Percentiles rank a stretch among this genome's conserved stretches.
Evolutionary conservation across 345 rosid genomes (phyloP).

Genomic region (Microcos paniculata): DNA sequence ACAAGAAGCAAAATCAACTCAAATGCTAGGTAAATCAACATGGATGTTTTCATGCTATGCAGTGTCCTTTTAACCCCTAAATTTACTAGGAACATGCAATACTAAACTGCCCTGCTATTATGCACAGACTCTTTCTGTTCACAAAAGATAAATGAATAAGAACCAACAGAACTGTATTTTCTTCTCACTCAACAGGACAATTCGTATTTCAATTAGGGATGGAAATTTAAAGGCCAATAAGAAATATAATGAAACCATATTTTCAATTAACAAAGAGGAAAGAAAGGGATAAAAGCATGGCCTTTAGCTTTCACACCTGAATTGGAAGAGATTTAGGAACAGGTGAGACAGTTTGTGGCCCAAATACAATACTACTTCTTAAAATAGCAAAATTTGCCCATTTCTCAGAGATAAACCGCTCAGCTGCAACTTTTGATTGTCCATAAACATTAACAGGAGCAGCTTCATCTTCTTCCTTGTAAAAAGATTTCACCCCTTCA

Average conservation of each 20-base stretch:
- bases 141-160: neutral
- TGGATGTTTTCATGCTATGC: neutral
- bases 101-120: neutral
- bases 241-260: neutral
- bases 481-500: slow-evolving; percentile 79
- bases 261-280: neutral
- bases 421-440: slow-evolving; percentile 84
- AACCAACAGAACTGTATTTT: neutral
- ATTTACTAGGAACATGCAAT: neutral
- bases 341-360: slow-evolving; percentile 86
- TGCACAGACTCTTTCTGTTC: neutral
- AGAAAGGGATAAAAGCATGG: neutral
- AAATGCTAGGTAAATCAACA: neutral
- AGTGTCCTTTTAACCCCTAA: no score
- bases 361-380: slow-evolving; percentile 85
- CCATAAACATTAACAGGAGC: slow-evolving; percentile 81
- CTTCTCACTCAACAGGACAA: no score
- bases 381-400: slow-evolving; percentile 68
- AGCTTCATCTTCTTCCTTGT: slow-evolving; percentile 87
- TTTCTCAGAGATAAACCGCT: slow-evolving; percentile 56
- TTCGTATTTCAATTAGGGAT: no score
- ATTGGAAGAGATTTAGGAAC: slow-evolving; percentile 83
- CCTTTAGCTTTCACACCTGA: slow-evolving; percentile 48
- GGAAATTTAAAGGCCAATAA: neutral
- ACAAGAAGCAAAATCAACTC: neutral